Percentiles rank a stretch among this genome's conserved stretches.
phyloP scores from a whole-genome alignment of 2,329 filamentous ascomycete genomes.

The Claviceps arundinis region DNA sequence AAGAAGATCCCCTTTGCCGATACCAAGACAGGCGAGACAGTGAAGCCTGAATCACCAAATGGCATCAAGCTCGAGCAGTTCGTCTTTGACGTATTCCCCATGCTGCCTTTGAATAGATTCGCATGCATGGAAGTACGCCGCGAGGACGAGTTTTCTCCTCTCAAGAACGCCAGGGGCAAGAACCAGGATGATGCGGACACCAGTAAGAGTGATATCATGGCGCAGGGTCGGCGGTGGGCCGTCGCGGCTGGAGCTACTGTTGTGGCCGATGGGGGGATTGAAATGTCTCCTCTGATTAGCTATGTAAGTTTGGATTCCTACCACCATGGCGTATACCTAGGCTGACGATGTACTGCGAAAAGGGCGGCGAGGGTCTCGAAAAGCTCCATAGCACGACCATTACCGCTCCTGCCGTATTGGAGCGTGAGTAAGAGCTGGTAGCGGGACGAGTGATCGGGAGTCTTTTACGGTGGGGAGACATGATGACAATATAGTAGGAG shows the following conservation, averaged over 20 bases:
- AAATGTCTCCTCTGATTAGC: conserved; percentile 86
- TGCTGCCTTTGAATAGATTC: conserved; percentile 75
- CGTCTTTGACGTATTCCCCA: conserved; percentile 95
- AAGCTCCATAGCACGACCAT: conserved; percentile 39
- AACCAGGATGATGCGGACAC: conserved; percentile 92
- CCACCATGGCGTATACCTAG: neutral
- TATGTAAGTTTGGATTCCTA: conserved; percentile 57
- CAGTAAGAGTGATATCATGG: conserved; percentile 79
- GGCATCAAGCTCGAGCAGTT: conserved; percentile 99
- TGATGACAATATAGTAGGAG: too few species aligned
- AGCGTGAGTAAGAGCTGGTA: too few species aligned
- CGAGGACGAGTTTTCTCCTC: conserved; percentile 93
- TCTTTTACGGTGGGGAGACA: too few species aligned
- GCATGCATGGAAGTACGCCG: conserved; percentile 91
- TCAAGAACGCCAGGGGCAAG: conserved; percentile 80
- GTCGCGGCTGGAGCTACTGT: conserved; percentile 66
- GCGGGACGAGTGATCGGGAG: neutral
- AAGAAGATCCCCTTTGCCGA: conserved; percentile 96
- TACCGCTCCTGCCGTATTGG: conserved; percentile 37
- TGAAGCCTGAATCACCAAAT: conserved; percentile 91
- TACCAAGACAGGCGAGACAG: conserved; percentile 57
- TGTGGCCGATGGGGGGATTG: conserved; percentile 58
- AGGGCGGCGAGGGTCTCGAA: conserved; percentile 52
- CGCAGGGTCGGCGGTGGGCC: conserved; percentile 78
- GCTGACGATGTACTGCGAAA: conserved; percentile 6